phyloP scores from a whole-genome alignment of 1,139 yeast species.

The Geotrichum citri-aurantii region DNA sequence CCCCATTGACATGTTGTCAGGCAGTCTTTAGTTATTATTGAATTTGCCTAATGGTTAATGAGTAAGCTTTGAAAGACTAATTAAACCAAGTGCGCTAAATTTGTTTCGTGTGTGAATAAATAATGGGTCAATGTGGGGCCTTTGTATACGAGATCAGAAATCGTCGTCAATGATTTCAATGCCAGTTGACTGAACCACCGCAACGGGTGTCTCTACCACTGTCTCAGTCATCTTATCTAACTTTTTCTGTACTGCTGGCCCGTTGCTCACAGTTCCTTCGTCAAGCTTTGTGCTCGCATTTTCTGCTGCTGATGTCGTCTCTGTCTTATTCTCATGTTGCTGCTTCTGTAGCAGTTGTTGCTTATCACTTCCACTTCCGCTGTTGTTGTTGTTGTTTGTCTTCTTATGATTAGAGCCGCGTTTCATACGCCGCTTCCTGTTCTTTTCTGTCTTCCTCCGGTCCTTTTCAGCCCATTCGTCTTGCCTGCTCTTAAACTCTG shows the following conservation, averaged over 20 bases:
- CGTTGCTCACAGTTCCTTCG: background rate
- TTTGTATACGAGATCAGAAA: background rate
- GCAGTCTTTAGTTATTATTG: no score
- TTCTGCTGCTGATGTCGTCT: background rate
- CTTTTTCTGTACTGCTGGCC: background rate
- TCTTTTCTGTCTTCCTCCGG: constrained; percentile 30
- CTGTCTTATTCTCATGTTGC: background rate
- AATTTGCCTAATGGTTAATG: no score
- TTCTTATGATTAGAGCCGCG: constrained; percentile 19
- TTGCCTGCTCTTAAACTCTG: constrained; percentile 29
- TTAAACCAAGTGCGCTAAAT: no score
- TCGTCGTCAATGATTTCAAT: constrained; percentile 16
- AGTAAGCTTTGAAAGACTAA: no score
- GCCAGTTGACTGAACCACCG: constrained; percentile 8
- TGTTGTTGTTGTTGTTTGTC: background rate
- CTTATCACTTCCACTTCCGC: background rate
- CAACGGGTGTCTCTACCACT: background rate
- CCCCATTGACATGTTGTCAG: background rate
- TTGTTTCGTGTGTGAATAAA: constrained; percentile 1
- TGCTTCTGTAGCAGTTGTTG: background rate
- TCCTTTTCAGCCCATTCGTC: constrained; percentile 24
- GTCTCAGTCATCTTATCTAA: background rate
- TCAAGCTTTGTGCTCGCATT: background rate
- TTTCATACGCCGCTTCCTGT: constrained; percentile 29
- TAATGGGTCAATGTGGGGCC: background rate